phyloP scores from a whole-genome alignment of 1,284 basidiomycete genomes.

The Trichosporon sp. region DNA sequence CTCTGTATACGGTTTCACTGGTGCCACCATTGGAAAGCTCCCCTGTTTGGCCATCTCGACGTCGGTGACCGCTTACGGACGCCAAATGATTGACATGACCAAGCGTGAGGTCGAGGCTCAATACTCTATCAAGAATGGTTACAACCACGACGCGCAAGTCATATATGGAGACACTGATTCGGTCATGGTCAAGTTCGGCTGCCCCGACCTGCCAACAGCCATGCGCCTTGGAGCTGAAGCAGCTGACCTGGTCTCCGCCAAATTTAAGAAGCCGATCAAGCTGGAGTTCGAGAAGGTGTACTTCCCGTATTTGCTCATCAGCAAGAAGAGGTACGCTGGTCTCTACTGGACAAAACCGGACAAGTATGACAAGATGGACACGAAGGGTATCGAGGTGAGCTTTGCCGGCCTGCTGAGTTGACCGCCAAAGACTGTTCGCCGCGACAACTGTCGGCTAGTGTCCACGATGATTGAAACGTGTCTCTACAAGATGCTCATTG shows the following conservation, averaged over 20 bases:
- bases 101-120: conserved; percentile 87
- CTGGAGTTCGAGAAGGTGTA: conserved; percentile 98
- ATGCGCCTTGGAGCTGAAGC: conserved; percentile 92
- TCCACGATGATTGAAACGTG: conserved; percentile 96
- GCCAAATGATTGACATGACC: conserved; percentile 95
- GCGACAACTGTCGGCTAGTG: conserved; percentile 93
- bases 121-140: conserved; percentile 82
- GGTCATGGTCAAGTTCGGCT: conserved; percentile 95
- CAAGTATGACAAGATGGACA: conserved; percentile 97
- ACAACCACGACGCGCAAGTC: conserved; percentile 81
- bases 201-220: conserved; percentile 75
- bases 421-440: conserved; percentile 75
- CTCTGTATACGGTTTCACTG: conserved; percentile 96
- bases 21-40: conserved; percentile 90
- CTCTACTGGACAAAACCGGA: conserved; percentile 92
- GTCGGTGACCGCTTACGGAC: conserved; percentile 87
- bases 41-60: conserved; percentile 93
- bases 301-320: conserved; percentile 93
- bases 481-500: conserved; percentile 92
- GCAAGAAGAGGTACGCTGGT: conserved; percentile 95
- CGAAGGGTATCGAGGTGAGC: conserved; percentile 92
- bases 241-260: conserved; percentile 84
- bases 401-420: not conserved
- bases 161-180: conserved; percentile 98
- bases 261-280: conserved; percentile 93